Evolutionary conservation across 148 eudicot genomes (phyloP).

Genomic region (Camellia lanceoleosa): DNA sequence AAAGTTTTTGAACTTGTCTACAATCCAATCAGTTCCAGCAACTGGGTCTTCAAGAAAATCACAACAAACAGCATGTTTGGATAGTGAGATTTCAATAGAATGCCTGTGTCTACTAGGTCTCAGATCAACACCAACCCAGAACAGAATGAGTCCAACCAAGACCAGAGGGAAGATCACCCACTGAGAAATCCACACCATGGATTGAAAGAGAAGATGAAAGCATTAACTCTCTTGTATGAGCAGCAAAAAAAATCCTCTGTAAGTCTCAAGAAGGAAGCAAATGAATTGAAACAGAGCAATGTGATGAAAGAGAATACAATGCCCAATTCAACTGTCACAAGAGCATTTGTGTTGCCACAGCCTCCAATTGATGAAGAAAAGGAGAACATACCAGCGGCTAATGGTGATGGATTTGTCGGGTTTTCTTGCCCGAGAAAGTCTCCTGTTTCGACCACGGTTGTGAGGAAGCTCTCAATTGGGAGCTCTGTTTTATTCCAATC

Average conservation of each 20-base stretch:
- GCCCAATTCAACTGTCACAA: constrained; percentile 40
- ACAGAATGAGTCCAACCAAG: constrained; percentile 24
- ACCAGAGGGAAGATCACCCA: constrained; percentile 18
- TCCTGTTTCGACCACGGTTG: constrained; percentile 35
- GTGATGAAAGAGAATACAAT: constrained; percentile 49
- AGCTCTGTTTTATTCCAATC: constrained; percentile 23
- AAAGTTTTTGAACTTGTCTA: constrained; percentile 3
- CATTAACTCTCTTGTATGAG: constrained; percentile 67
- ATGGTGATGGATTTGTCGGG: constrained; percentile 48
- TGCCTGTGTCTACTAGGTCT: constrained; percentile 91
- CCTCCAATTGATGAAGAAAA: constrained; percentile 45
- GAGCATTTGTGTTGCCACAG: constrained; percentile 44
- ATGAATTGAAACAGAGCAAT: constrained; percentile 4
- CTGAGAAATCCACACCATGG: constrained; percentile 80
- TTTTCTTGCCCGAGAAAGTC: constrained; percentile 52
- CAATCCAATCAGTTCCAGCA: constrained; percentile 20
- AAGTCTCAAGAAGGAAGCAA: constrained; percentile 27
- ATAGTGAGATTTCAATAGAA: constrained; percentile 21
- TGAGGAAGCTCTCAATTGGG: constrained; percentile 68
- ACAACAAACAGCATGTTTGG: constrained; percentile 48
- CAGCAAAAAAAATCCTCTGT: constrained; percentile 60
- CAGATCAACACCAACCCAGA: constrained; percentile 40
- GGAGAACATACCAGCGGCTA: constrained; percentile 41
- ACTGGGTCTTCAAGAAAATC: constrained; percentile 30
- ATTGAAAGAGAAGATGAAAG: constrained; percentile 78